Evolutionary conservation across 164 flowering plant species (phyloP), one percentile per base, ranked within the genome.

Genomic region (Echeveria elegans): DNA sequence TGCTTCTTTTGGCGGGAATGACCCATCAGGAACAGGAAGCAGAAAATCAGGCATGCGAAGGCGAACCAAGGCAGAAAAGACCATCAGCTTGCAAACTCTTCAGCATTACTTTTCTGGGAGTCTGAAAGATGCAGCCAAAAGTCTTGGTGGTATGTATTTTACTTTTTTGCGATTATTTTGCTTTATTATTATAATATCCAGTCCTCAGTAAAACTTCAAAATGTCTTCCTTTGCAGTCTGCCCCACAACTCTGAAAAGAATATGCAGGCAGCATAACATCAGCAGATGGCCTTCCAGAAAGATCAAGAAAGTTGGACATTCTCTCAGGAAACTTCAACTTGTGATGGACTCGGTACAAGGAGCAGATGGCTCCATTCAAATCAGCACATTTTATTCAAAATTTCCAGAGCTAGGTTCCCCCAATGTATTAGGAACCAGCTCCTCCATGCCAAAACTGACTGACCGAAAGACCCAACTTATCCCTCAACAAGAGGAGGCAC

Each of bases 251-350:
- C 81, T 90, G 76, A 90, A 90, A 78, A 75, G 97, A 78, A 90
- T 90, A 76, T 90, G 97, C 82, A 81, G 97, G 74, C 95, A 84
- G 40, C 87, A 90, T 71, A 92, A 93, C 23, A 88, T 90, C 45
- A 79, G 79, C 11, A 76, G 97, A 19, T 90, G 97, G 93, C 97
- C 95, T 64, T 88, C 97, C 31, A 77, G 97, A 28, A 87, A 86
- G 77, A 88, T 90, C 73, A 88, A 87, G 82, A 90, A 88, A 75
- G 97, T 90, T 15, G 89, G 88, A 7, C 97, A 87, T 75, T 87
- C 97, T 37, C 68, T 90, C 29, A 77, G 70, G 73, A 88, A 87
- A 75, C 87, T 90, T 65, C 89, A 87, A 68, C 81, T 80, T 61
- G 91, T 88, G 67, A 87, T 90, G 21, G 88, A 88, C 76, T 87